Base-by-base conservation (phyloP, 768 basidiomycete genomes). In the Hygrophorus russula region DNA sequence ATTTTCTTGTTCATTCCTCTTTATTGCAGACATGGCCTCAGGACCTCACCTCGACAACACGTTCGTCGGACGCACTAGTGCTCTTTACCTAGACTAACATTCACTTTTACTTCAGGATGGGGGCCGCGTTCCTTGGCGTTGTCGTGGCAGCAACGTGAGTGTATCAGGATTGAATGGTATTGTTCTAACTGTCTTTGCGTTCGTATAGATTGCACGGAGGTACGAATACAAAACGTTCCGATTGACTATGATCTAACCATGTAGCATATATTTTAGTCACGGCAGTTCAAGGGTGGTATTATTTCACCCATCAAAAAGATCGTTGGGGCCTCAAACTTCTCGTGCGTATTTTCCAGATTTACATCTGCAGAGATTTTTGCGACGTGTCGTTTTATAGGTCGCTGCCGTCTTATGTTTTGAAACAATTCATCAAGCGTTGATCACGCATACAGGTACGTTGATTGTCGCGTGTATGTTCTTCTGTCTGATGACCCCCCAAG, bases 211-310 rank as follows among this genome's bases (percentile, higher is more conserved):
- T 49, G 28, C 45, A 42, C 19, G 48, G 48, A 5, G 48, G 48
- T 49, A 27, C 28, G 44, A n/a, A n/a, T n/a, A n/a, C n/a, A n/a
- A n/a, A n/a, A n/a, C n/a, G n/a, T n/a, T n/a, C n/a, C n/a, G n/a
- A n/a, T n/a, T n/a, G n/a, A n/a, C n/a, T n/a, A n/a, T n/a, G n/a
- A n/a, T n/a, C n/a, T n/a, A n/a, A n/a, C n/a, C n/a, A n/a, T n/a
- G n/a, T n/a, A n/a, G n/a, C n/a, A n/a, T n/a, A n/a, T n/a, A n/a
- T 8, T 50, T 71, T 69, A 45, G 64, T 74, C 7, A 65, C 65
- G 5, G 58, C 62, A 9, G 49, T 73, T 8, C 74, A 77, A 50
- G 66, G 67, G 0, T 69, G 66, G 58, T 65, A 64, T 44, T 76
- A 76, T 48, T 74, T 57, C 42, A 58, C 51, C 9, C 58, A 66